Conservation (phyloP, 441 rosid species). For the Raphanus hybrid region DNA sequence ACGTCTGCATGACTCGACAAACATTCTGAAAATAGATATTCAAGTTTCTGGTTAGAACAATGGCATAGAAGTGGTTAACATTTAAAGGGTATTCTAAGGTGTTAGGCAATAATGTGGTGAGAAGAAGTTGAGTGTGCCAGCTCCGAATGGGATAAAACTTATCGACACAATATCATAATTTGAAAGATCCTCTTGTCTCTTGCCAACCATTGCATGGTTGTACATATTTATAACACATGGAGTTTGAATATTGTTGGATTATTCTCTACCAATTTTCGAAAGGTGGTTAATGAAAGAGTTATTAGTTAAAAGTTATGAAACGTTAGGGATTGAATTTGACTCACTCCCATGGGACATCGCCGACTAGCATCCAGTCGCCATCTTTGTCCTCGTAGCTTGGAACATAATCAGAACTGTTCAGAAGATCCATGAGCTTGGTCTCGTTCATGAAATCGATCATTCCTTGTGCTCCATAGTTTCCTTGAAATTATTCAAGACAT, state of each 20-base stretch:
- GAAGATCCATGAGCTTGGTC: slow-evolving; percentile 88
- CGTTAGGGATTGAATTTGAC: slow-evolving; percentile 38
- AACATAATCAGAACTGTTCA: slow-evolving; percentile 89
- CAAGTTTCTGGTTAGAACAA: slow-evolving; percentile 33
- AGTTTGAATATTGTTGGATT: slow-evolving; percentile 28
- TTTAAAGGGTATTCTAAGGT: slow-evolving; percentile 31
- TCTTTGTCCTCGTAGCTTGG: slow-evolving; percentile 96
- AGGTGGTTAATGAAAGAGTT: slow-evolving; percentile 21
- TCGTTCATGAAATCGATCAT: slow-evolving; percentile 97
- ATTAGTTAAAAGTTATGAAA: slow-evolving; percentile 9
- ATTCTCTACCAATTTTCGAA: slow-evolving; percentile 35
- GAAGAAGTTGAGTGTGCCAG: slow-evolving; percentile 39
- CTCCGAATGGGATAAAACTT: slow-evolving; percentile 33
- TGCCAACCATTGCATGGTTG: slow-evolving; percentile 47
- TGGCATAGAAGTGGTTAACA: slow-evolving; percentile 19
- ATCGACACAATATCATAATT: slow-evolving; percentile 27
- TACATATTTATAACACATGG: slow-evolving; percentile 41
- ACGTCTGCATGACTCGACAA: slow-evolving; percentile 76
- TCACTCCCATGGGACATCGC: slow-evolving; percentile 97
- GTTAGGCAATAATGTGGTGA: slow-evolving; percentile 33
- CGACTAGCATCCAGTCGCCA: slow-evolving; percentile 98
- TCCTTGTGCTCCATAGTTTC: slow-evolving; percentile 84
- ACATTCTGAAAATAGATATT: slow-evolving; percentile 57
- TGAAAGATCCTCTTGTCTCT: slow-evolving; percentile 40
- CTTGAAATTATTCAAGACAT: slow-evolving; percentile 46